Evolutionary conservation across 2,329 filamentous ascomycete genomes (phyloP), one percentile per base, ranked within the genome.

Genomic region (Cordyceps fumosorosea): DNA sequence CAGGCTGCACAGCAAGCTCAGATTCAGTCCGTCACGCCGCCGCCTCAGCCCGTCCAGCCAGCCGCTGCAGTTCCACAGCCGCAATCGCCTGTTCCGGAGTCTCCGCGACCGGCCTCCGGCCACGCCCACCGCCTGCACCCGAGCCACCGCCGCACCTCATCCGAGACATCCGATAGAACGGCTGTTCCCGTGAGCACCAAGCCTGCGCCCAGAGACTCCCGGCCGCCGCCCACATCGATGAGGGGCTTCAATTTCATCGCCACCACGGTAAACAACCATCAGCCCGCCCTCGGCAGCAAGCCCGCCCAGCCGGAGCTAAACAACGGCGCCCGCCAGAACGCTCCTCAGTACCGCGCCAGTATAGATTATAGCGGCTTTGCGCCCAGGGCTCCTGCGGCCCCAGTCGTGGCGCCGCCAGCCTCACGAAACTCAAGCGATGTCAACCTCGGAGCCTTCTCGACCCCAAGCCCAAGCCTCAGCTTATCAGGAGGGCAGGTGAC

Each of bases 191-290:
- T 54, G n/a, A 48, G 62, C n/a, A 63, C 56, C 11, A 61, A 63
- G 34, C 61, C 64, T 5, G 51, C 50, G 26, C 20, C 66, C 14
- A 24, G 57, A 24, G 67, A 71, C 50, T 59, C 67, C 26, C 67
- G 70, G 22, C 70, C 73, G 2, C 72, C 72, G 2, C 72, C 72
- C 1, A 67, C 70, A 2, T 72, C 72, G 1, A 72, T 67, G 65
- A 68, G 72, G 47, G 69, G 69, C 3, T 74, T 72, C 63, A 67
- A 56, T 29, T 67, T 67, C 8, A 70, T 72, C 24, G 37, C 60
- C 24, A 37, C 32, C 37, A 24, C 48, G 16, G 14, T 51, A 22
- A 60, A n/a, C 12, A 42, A 48, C 5, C 58, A 47, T 37, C 40
- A 24, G 20, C 20, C 54, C 56, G 24, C 20, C 45, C 2, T 18